Conservation (phyloP, 169 alveolate genomes). For the Perkinsus olseni region DNA sequence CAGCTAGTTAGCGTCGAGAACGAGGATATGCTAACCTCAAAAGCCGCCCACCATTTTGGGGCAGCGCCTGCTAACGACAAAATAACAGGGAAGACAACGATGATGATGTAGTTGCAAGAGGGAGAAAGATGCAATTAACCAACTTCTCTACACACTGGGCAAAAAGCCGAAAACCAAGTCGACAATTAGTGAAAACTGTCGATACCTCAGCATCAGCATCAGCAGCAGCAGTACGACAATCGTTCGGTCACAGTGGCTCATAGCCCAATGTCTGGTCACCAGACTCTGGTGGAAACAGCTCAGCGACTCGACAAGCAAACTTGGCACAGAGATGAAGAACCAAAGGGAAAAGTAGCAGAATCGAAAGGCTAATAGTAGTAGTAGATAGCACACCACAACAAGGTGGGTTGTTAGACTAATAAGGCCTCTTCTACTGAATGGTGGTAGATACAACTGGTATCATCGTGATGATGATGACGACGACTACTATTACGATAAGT, state of each 20-base stretch:
- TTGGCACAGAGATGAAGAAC: too few species aligned
- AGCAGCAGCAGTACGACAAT: not conserved
- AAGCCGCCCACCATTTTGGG: not conserved
- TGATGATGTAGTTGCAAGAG: too few species aligned
- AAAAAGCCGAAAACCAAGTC: not conserved
- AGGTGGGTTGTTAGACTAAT: not conserved
- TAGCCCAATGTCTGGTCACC: too few species aligned
- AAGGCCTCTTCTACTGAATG: not conserved
- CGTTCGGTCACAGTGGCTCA: not conserved
- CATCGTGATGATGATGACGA: too few species aligned
- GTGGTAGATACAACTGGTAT: too few species aligned
- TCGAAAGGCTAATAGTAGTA: not conserved
- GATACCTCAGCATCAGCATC: not conserved
- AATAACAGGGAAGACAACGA: too few species aligned
- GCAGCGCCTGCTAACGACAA: too few species aligned
- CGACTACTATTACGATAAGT: not conserved
- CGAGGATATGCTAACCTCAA: not conserved
- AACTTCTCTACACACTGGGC: too few species aligned
- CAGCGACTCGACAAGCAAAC: not conserved
- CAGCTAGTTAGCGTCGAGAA: not conserved
- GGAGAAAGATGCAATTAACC: too few species aligned
- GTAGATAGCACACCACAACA: not conserved
- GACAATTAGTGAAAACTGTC: not conserved
- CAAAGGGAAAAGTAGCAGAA: not conserved
- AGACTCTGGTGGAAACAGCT: too few species aligned